Conservation (phyloP, 75 land plant species). For the Ceratopteris richardii region DNA sequence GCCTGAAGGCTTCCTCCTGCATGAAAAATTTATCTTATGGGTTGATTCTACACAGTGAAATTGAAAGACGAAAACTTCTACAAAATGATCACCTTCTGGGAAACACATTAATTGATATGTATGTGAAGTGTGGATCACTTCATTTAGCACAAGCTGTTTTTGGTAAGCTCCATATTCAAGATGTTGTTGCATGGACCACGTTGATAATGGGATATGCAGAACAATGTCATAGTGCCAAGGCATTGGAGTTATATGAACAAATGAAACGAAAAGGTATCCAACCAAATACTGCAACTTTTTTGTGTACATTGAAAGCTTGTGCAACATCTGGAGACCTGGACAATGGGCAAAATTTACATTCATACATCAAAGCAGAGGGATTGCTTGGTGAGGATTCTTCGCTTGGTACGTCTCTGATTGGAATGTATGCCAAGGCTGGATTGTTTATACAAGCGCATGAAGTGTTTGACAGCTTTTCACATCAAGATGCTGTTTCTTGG, state of each 20-base stretch:
- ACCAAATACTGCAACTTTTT: slow-evolving; percentile 33
- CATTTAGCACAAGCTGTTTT: slow-evolving; percentile 40
- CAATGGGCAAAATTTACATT: slow-evolving; percentile 17
- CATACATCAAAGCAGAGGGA: slow-evolving; percentile 3
- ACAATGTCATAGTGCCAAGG: slow-evolving; percentile 13
- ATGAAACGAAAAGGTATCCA: slow-evolving; percentile 18
- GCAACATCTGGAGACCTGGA: not conserved
- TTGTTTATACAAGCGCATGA: slow-evolving; percentile 8
- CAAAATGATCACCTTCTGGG: slow-evolving; percentile 25
- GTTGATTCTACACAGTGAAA: slow-evolving; percentile 45
- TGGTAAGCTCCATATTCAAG: slow-evolving; percentile 25
- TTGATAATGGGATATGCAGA: slow-evolving; percentile 22
- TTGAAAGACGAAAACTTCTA: slow-evolving; percentile 27
- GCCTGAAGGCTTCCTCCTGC: slow-evolving; percentile 15
- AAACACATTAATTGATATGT: slow-evolving; percentile 60
- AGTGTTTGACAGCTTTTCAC: slow-evolving; percentile 16
- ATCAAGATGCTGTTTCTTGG: slow-evolving; percentile 22
- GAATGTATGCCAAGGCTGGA: slow-evolving; percentile 34
- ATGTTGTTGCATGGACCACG: slow-evolving; percentile 29
- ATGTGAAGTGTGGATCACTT: slow-evolving; percentile 45
- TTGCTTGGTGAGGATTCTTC: slow-evolving; percentile 18
- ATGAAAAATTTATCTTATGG: slow-evolving; percentile 44
- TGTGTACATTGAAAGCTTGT: slow-evolving; percentile 25
- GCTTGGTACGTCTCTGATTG: slow-evolving; percentile 23
- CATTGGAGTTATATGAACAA: slow-evolving; percentile 7